Evolutionary conservation across 192 early-diverging fungal species (phyloP), one percentile per base, ranked within the genome.

Genomic region (Gamsiella multidivaricata): DNA sequence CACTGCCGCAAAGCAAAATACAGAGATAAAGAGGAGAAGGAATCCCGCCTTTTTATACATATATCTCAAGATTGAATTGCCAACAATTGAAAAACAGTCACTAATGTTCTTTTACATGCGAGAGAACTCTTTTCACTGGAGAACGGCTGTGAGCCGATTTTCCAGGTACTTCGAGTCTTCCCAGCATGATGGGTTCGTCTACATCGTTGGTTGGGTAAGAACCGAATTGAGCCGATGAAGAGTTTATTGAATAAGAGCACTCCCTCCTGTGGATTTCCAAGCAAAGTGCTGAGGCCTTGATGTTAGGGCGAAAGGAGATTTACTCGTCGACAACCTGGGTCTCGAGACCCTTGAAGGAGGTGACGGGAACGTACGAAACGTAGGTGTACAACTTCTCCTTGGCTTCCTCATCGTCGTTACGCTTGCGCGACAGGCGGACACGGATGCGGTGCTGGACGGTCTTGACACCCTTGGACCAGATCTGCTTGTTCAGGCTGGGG

Each of bases 301-400:
- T 5, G 37, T 12, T 39, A 12, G 37, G 17, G 10, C 45, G 45
- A 46, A n/a, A n/a, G n/a, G n/a, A n/a, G n/a, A n/a, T 59, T 73
- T 73, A 73, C 62, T 67, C 73, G 54, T 76, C 65, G 59, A 41
- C 46, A 23, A 76, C 73, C 58, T 61, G 58, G 31, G 64, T 68
- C 73, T 76, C 65, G 53, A 76, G 73, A 87, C 96, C 95, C 89
- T 95, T 97, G 88, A 97, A 98, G 80, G 83, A 82, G 54, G 91
- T 83, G 70, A 92, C 88, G 43, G 91, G 90, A 55, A 99, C 97
- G 70, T 87, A 87, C 70, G 92, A 87, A 58, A 99, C 97, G 70
- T 91, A 87, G 62, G 96, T 95, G 92, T 95, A 99, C 46, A 97
- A 91, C 92, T 97, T 98, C 86, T 97, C 94, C 82, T 91, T 92